Conservation (phyloP, 1,139 yeast species). For the Dujonia santamariae region DNA sequence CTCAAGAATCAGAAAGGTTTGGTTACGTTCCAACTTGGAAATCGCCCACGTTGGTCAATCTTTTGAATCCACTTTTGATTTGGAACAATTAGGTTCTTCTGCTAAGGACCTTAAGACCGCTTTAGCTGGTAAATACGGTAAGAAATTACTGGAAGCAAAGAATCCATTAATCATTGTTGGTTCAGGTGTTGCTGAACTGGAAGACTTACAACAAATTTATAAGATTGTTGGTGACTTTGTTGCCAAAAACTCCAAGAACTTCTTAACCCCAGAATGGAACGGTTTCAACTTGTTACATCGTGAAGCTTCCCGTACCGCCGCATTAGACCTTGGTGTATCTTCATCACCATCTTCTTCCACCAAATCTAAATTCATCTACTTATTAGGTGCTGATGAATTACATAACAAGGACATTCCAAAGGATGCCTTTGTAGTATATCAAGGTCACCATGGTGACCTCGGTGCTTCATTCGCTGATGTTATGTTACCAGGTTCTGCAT, state of each 20-base stretch:
- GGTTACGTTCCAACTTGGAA: constrained; percentile 69
- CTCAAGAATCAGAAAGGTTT: constrained; percentile 79
- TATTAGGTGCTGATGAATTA: constrained; percentile 84
- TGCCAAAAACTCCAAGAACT: constrained; percentile 49
- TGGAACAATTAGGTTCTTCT: constrained; percentile 61
- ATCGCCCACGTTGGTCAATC: constrained; percentile 72
- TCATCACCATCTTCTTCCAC: constrained; percentile 47
- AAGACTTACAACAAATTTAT: constrained; percentile 63
- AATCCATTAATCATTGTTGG: constrained; percentile 82
- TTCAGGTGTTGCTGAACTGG: constrained; percentile 71
- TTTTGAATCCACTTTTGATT: constrained; percentile 74
- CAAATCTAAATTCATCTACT: constrained; percentile 72
- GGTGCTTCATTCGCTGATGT: constrained; percentile 92
- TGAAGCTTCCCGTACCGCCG: constrained; percentile 84
- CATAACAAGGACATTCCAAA: constrained; percentile 67
- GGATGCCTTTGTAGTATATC: constrained; percentile 86
- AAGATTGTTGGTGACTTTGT: constrained; percentile 65
- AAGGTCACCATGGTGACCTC: constrained; percentile 89
- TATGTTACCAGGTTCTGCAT: constrained; percentile 83
- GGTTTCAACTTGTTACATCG: constrained; percentile 81
- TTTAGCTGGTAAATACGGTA: constrained; percentile 66
- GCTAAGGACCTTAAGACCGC: constrained; percentile 59
- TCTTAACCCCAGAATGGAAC: constrained; percentile 75
- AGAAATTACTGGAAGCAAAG: constrained; percentile 63
- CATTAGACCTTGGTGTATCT: constrained; percentile 80